phyloP scores from a whole-genome alignment of 306 rosid genomes.

The Gynostemma pentaphyllum region DNA sequence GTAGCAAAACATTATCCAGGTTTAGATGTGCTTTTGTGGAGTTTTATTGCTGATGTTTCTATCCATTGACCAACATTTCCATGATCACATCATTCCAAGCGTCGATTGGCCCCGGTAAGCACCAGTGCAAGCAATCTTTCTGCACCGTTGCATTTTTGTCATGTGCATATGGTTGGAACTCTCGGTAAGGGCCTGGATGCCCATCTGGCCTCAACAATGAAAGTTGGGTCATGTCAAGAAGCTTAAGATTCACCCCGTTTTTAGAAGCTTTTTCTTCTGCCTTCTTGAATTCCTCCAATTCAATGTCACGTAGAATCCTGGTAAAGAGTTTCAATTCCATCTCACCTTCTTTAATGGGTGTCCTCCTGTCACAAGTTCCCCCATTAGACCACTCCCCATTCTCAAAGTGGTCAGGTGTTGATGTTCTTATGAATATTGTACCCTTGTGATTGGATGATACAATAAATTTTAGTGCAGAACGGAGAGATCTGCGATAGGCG shows the following conservation, averaged over 20 bases:
- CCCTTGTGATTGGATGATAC: slow-evolving; percentile 68
- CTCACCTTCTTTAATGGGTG: slow-evolving; percentile 75
- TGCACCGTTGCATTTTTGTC: slow-evolving; percentile 41
- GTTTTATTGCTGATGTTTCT: slow-evolving; percentile 7
- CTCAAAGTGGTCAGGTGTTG: slow-evolving; percentile 93
- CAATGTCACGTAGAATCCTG: slow-evolving; percentile 42
- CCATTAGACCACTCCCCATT: slow-evolving; percentile 92
- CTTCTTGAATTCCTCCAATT: slow-evolving; percentile 54
- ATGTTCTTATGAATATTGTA: slow-evolving; percentile 59
- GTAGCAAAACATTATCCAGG: slow-evolving; percentile 8
- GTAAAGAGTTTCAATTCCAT: slow-evolving; percentile 44
- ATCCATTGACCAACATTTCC: slow-evolving; percentile 60
- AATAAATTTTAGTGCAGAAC: slow-evolving; percentile 45
- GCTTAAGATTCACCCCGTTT: slow-evolving; percentile 56
- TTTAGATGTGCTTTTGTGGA: not conserved
- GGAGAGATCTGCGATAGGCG: slow-evolving; percentile 73
- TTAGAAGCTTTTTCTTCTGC: slow-evolving; percentile 37
- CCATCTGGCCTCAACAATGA: slow-evolving; percentile 86
- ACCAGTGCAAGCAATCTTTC: slow-evolving; percentile 97
- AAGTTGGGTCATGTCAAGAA: slow-evolving; percentile 53
- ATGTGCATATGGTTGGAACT: slow-evolving; percentile 58
- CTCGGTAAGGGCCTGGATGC: slow-evolving; percentile 86
- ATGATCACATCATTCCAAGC: slow-evolving; percentile 83
- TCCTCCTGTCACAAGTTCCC: slow-evolving; percentile 62
- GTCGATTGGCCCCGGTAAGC: slow-evolving; percentile 93